Percentiles rank a stretch among this genome's conserved stretches.
These are phyloP conservation scores for Mrakia blollopis DNA, from an alignment of 768 basidiomycete genomes.

Conservation along the genomic window DNA sequence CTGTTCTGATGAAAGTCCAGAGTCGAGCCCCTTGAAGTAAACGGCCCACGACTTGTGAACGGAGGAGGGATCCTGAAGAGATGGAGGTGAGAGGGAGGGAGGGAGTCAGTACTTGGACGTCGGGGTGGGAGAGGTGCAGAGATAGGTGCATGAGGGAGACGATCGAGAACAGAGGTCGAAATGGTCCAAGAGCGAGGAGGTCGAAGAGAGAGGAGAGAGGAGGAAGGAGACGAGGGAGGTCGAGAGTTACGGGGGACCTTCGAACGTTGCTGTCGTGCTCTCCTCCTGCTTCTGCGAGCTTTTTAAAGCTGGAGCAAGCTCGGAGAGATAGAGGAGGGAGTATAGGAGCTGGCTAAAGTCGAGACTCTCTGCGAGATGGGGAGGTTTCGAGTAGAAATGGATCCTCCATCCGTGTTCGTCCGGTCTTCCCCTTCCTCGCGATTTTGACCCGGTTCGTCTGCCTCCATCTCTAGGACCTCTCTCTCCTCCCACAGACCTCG, in stretches of 20 bases:
- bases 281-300: not conserved
- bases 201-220: not conserved
- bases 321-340: too few relatives aligned
- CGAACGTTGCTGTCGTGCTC: not conserved
- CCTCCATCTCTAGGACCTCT: not conserved
- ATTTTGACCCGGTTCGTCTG: not conserved
- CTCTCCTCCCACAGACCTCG: not conserved
- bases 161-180: too few relatives aligned
- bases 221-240: not conserved
- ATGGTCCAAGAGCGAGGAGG: not conserved
- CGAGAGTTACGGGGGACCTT: not conserved
- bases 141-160: not conserved
- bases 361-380: too few relatives aligned
- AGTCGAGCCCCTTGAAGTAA: constrained; percentile 90
- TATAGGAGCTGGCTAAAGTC: too few relatives aligned
- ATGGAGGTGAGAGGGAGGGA: not conserved
- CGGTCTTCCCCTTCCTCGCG: not conserved
- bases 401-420: too few relatives aligned
- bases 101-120: not conserved
- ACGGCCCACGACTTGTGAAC: constrained; percentile 92
- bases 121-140: not conserved
- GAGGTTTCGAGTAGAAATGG: too few relatives aligned
- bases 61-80: constrained; percentile 68
- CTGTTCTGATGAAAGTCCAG: constrained; percentile 60
- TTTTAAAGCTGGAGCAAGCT: too few relatives aligned